A percentile compares a stretch with the other conserved stretches of the same genome.
phyloP scores from a whole-genome alignment of 495 filamentous ascomycete species.

The Bacidia gigantensis region DNA sequence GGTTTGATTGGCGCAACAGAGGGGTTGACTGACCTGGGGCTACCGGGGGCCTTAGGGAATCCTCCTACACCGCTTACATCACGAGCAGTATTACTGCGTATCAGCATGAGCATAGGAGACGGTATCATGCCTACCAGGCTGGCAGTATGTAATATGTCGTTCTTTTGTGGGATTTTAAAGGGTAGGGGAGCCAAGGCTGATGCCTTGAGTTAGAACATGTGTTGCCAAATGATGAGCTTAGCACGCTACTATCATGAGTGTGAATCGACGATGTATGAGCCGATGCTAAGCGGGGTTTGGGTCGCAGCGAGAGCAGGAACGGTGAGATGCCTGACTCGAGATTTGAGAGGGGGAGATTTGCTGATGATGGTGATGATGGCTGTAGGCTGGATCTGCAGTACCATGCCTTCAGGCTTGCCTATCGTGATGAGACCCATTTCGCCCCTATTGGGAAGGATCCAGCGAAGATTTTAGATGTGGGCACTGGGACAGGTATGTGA shows the following conservation, averaged over 20 bases:
- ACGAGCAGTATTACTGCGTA: conserved; percentile 16
- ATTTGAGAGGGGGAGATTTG: background rate
- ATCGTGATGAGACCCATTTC: conserved; percentile 38
- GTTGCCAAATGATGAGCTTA: conserved; percentile 17
- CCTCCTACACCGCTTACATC: conserved; percentile 17
- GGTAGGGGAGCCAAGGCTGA: too few species aligned
- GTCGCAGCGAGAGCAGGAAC: conserved; percentile 40
- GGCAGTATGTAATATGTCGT: conserved; percentile 1
- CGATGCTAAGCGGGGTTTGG: too few species aligned
- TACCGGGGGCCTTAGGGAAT: too few species aligned
- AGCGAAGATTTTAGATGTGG: conserved; percentile 41
- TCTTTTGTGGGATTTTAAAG: too few species aligned
- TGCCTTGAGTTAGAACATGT: conserved; percentile 8
- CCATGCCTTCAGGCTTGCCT: conserved; percentile 38
- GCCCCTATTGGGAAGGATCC: conserved; percentile 35
- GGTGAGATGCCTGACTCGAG: background rate
- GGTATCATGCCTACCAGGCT: conserved; percentile 12
- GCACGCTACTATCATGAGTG: conserved; percentile 12
- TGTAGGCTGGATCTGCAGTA: conserved; percentile 53
- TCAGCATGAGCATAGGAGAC: conserved; percentile 14
- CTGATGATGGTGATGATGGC: conserved; percentile 23
- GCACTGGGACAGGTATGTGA: conserved; percentile 44
- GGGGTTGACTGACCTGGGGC: too few species aligned
- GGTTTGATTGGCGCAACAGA: too few species aligned
- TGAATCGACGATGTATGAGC: background rate